Evolutionary conservation across 2,329 filamentous ascomycete species (phyloP), one percentile per base, ranked within the genome.

Genomic region (Epichloe typhina): DNA sequence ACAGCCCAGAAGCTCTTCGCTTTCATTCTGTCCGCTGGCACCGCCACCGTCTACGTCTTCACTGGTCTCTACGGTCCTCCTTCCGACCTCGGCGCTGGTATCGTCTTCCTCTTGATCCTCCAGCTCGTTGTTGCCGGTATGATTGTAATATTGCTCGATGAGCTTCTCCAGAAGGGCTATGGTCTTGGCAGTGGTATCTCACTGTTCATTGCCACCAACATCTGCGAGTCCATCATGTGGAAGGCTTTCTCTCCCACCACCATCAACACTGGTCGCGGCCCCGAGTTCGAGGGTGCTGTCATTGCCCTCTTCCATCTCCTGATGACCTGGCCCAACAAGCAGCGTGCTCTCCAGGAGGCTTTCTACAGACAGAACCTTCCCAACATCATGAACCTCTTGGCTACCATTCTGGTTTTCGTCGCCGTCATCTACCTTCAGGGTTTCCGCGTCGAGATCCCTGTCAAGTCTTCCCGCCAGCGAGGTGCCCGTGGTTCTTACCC

Each of bases 181-280:
- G 93, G 93, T 72, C 85, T 98, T 58, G 93, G 93, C 72, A 95
- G 88, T 67, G 93, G 93, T 74, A 98, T 98, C 69, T 97, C 91
- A 46, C 86, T 98, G 57, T 98, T 98, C 80, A 98, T 98, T 68
- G 93, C 93, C 60, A 98, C 93, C 76, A 97, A 97, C 81, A 97
- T 98, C 66, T 98, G 93, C 87, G 93, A 98, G 79, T 96, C 91
- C 52, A 98, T 98, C 71, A 86, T 98, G 75, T 98, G 93, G 93
- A 96, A 96, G 80, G 93, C 94, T 49, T 97, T 98, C 79, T 97
- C 91, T 49, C 94, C 94, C 52, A 97, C 90, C 54, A 97, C 93
- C 67, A 94, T 97, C 76, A 98, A 98, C 81, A 98, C 94, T 59
- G 93, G 93, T 61, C 89, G 93, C 80, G 93, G 93, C 54, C 94